A percentile compares a stretch with the other conserved stretches of the same genome.
These are phyloP conservation scores for Neurospora sp. DNA, from an alignment of 495 filamentous ascomycete genomes.

Conservation along the genomic window DNA sequence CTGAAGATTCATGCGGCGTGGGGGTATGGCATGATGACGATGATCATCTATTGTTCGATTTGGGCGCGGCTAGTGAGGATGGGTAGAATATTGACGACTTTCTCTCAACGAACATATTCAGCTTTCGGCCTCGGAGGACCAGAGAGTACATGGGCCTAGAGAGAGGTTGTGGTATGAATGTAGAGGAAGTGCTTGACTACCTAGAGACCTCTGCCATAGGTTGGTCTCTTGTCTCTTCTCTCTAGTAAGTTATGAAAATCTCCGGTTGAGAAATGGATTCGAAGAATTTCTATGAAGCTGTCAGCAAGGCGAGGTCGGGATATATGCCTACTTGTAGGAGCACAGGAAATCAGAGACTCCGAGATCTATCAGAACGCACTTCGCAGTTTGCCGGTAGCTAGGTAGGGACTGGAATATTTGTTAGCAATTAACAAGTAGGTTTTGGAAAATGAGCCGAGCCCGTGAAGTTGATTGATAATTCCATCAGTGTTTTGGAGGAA, in stretches of 20 bases:
- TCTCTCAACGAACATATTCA: background rate
- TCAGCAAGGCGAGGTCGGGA: background rate
- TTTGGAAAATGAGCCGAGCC: background rate
- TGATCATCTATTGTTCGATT: no score
- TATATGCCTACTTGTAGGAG: background rate
- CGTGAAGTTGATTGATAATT: background rate
- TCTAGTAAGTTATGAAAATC: background rate
- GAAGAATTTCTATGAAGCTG: background rate
- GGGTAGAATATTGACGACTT: no score
- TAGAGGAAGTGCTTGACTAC: background rate
- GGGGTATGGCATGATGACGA: background rate
- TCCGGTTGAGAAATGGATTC: background rate
- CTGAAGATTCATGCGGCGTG: background rate
- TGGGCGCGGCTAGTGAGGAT: no score
- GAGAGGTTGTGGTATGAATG: background rate
- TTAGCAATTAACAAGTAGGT: background rate
- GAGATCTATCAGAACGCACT: background rate
- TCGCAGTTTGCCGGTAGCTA: background rate
- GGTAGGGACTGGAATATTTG: background rate
- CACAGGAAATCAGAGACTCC: background rate
- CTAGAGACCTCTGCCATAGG: background rate
- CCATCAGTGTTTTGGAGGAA: background rate
- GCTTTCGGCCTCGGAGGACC: no score
- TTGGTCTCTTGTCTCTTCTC: background rate
- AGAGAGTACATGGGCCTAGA: background rate